Conservation (phyloP, 139 green algal species). For the Haematococcus lacustris region DNA sequence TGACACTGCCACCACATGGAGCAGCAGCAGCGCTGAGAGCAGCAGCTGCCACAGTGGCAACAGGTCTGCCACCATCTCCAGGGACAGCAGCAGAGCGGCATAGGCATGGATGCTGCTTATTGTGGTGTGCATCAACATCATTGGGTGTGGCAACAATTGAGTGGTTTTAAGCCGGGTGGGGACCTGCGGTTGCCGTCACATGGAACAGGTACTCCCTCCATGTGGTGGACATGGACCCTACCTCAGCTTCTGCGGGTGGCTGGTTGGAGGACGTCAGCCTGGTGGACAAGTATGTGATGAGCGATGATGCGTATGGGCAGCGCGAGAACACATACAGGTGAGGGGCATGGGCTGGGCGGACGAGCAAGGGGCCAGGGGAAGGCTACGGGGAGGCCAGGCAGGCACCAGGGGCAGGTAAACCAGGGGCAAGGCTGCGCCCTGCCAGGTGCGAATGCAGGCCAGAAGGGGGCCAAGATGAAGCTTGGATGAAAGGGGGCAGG, state of each 20-base stretch:
- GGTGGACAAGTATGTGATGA: conserved; percentile 97
- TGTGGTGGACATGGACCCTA: conserved; percentile 84
- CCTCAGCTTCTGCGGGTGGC: conserved; percentile 70
- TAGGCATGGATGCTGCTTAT: neutral
- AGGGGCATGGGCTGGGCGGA: neutral
- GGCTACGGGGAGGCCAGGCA: too few species aligned
- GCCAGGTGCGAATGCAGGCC: too few species aligned
- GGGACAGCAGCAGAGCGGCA: neutral
- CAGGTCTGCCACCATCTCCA: too few species aligned
- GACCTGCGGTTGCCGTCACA: conserved; percentile 6
- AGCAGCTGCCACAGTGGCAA: neutral
- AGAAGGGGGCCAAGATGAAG: too few species aligned
- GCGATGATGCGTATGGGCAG: conserved; percentile 85
- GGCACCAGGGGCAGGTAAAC: too few species aligned
- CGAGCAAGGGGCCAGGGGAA: too few species aligned
- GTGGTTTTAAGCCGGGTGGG: too few species aligned
- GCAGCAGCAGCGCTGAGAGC: too few species aligned
- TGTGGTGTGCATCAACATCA: neutral
- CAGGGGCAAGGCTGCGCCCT: too few species aligned
- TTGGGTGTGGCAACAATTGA: neutral
- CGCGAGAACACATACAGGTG: conserved; percentile 84
- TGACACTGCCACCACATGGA: too few species aligned
- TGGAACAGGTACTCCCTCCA: conserved; percentile 69
- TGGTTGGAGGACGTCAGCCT: conserved; percentile 95
- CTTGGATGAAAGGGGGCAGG: too few species aligned